Evolutionary conservation across 352 stramenopile species (phyloP).

Genomic region (Phytophthora syringae): DNA sequence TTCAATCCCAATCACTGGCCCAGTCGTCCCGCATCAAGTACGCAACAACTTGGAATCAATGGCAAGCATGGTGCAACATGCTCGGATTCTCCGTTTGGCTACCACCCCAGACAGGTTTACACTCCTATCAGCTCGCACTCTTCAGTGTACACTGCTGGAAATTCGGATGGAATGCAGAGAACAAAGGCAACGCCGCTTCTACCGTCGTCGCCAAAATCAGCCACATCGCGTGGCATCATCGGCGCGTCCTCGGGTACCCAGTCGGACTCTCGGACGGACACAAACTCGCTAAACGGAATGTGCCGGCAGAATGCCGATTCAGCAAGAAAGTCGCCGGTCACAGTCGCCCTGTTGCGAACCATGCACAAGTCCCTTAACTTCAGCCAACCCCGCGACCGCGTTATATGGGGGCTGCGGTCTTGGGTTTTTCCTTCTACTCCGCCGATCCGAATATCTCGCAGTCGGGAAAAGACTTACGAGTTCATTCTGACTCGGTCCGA

Average conservation of each 20-base stretch:
- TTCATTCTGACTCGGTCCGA: too few relatives aligned
- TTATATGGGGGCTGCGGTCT: slow-evolving; percentile 38
- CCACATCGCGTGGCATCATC: slow-evolving; percentile 24
- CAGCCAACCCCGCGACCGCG: slow-evolving; percentile 15
- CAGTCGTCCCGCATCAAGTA: slow-evolving; percentile 14
- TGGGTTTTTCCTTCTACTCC: slow-evolving; percentile 34
- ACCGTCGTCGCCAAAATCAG: slow-evolving; percentile 41
- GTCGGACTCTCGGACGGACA: slow-evolving; percentile 26
- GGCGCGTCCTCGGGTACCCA: slow-evolving; percentile 7
- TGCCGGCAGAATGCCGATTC: slow-evolving; percentile 5
- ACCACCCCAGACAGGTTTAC: neutral
- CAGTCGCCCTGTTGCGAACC: neutral
- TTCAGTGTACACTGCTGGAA: slow-evolving; percentile 8
- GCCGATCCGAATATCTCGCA: slow-evolving; percentile 23
- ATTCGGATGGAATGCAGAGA: slow-evolving; percentile 4
- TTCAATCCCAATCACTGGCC: slow-evolving; percentile 28
- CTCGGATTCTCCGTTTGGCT: slow-evolving; percentile 2
- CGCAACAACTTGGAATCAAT: slow-evolving; percentile 8
- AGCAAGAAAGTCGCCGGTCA: slow-evolving; percentile 12
- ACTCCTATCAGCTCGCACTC: slow-evolving; percentile 17
- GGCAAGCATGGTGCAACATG: slow-evolving; percentile 7
- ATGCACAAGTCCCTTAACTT: slow-evolving; percentile 11
- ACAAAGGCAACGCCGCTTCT: slow-evolving; percentile 11
- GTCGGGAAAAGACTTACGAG: too few relatives aligned
- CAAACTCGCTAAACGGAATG: slow-evolving; percentile 40